phyloP scores from a whole-genome alignment of 2,329 filamentous ascomycete genomes.

The Neonectria coccinea region DNA sequence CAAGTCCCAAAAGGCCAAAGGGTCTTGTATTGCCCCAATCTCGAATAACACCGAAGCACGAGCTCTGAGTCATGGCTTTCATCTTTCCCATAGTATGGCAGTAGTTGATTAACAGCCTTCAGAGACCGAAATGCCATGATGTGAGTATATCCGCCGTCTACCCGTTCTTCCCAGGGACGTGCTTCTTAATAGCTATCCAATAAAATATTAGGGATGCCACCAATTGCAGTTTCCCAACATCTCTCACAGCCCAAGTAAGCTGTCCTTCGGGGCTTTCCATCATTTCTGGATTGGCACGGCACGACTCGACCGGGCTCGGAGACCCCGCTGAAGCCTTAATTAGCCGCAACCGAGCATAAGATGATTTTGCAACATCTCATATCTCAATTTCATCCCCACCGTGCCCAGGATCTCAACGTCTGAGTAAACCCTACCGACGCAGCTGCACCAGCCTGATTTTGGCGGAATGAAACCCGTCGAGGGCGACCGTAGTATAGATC shows the following conservation, averaged over 20 bases:
- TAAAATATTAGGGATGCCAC: background rate
- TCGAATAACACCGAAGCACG: no score
- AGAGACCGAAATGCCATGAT: no score
- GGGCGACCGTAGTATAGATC: constrained; percentile 50
- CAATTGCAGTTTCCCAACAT: background rate
- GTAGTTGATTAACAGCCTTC: no score
- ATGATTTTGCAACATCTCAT: background rate
- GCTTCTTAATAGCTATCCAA: no score
- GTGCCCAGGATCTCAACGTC: constrained; percentile 13
- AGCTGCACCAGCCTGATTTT: background rate
- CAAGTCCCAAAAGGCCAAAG: no score
- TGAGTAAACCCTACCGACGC: background rate
- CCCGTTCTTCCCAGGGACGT: no score
- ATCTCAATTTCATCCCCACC: background rate
- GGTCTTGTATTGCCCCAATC: no score
- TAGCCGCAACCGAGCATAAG: background rate
- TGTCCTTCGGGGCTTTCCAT: background rate
- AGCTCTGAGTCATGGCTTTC: no score
- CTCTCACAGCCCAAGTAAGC: background rate
- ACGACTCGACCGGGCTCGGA: background rate
- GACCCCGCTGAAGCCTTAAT: background rate
- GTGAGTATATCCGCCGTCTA: no score
- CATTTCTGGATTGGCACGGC: background rate
- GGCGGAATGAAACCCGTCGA: constrained; percentile 34
- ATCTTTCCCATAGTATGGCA: no score